Conservation (phyloP, 345 rosid genomes). For the Sisymbrium altissimum region DNA sequence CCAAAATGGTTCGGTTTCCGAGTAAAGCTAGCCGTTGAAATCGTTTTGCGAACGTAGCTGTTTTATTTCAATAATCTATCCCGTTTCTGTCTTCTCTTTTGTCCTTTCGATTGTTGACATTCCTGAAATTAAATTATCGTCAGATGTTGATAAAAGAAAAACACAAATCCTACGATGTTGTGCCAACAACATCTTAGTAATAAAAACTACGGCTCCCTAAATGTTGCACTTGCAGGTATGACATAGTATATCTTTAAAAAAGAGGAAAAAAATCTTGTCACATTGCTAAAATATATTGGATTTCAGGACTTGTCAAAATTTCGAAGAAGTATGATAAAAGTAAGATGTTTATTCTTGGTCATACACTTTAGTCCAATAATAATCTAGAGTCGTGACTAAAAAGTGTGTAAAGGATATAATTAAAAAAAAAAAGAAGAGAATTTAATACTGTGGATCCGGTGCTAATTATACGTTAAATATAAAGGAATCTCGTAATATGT, state of each 20-base stretch:
- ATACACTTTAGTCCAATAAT: slow-evolving; percentile 5
- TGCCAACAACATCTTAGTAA: no score
- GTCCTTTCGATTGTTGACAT: no score
- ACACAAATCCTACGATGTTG: no score
- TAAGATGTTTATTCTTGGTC: slow-evolving; percentile 1
- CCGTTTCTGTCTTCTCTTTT: no score
- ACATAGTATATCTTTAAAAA: background rate
- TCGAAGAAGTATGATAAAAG: slow-evolving; percentile 80
- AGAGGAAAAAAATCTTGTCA: background rate
- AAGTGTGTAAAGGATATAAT: background rate
- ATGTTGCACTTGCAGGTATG: background rate
- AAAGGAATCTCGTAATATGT: slow-evolving; percentile 4
- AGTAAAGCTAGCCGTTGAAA: background rate
- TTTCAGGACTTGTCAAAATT: slow-evolving; percentile 32
- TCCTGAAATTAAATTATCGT: no score
- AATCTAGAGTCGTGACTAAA: slow-evolving; percentile 1
- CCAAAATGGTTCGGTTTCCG: background rate
- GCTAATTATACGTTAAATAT: background rate
- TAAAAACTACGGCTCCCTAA: background rate
- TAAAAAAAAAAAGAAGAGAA: background rate
- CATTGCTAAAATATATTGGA: background rate
- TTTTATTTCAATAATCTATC: background rate
- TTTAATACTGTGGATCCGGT: slow-evolving; percentile 6
- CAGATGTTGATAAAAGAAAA: no score
- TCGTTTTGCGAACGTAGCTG: background rate